These are phyloP conservation scores for Fusarium floridanum DNA, from an alignment of 2,329 filamentous ascomycete genomes.

Conservation along the genomic window DNA sequence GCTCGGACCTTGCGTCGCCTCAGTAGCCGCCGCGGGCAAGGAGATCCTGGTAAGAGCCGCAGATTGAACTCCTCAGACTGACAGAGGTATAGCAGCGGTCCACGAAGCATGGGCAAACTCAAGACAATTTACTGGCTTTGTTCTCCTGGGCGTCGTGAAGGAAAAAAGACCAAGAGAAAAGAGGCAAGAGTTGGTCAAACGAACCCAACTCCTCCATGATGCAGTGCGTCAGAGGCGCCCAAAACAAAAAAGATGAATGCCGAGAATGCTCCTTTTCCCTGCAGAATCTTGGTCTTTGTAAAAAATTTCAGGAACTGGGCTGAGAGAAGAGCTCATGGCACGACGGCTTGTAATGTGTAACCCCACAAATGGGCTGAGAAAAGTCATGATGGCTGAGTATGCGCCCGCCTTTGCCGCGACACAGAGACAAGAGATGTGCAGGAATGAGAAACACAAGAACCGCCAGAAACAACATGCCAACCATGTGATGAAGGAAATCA, in stretches of 20 bases:
- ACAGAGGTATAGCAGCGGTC: not conserved
- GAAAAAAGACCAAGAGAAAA: not conserved
- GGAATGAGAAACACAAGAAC: not conserved
- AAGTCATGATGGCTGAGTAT: conserved; percentile 12
- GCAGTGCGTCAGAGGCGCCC: not conserved
- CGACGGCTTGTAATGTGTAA: conserved; percentile 11
- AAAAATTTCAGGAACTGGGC: conserved; percentile 2
- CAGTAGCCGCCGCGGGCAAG: not conserved
- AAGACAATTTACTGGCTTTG: not conserved
- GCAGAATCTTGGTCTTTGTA: not conserved
- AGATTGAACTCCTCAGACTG: not conserved
- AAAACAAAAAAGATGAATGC: not conserved
- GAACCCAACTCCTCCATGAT: not conserved
- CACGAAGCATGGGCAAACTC: not conserved
- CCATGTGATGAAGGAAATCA: conserved; percentile 15
- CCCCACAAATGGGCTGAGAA: conserved; percentile 25
- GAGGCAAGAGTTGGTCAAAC: not conserved
- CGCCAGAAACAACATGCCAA: conserved; percentile 4
- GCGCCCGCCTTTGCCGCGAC: conserved; percentile 12
- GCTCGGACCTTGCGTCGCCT: not conserved
- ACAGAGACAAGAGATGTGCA: not conserved
- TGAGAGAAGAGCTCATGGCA: conserved; percentile 1
- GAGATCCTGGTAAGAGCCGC: not conserved
- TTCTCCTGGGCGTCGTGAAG: not conserved
- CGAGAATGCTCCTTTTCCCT: not conserved